These are phyloP conservation scores for Pseudoscleropodium purum DNA, from an alignment of 225 moss, liverwort and hornwort genomes.

Conservation along the genomic window DNA sequence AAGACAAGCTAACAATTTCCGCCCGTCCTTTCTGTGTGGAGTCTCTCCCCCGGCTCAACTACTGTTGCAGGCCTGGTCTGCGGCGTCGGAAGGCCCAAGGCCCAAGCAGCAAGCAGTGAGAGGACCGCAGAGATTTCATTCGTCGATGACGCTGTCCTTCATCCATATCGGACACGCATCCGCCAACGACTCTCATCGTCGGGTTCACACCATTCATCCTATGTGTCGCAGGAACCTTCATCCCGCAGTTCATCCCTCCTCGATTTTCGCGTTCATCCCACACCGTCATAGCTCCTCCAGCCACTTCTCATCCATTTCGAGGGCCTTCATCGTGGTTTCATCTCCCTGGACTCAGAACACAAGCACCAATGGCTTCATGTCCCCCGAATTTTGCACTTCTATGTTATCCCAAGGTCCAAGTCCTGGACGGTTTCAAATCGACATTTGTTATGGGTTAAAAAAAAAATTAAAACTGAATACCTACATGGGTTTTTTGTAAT, in stretches of 20 bases:
- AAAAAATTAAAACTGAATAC: neutral
- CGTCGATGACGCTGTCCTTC: accelerated
- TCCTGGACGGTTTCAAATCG: neutral
- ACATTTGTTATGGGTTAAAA: too few relatives aligned
- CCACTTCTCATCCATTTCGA: neutral
- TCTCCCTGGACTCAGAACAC: neutral
- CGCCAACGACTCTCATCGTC: neutral
- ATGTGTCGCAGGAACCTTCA: neutral
- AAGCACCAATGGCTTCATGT: neutral
- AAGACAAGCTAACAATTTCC: neutral
- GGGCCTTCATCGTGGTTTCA: neutral
- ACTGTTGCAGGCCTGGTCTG: neutral
- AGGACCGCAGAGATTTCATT: neutral
- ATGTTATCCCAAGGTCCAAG: neutral
- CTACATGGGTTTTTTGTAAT: too few relatives aligned
- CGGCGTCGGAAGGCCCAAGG: neutral
- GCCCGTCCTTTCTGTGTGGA: neutral
- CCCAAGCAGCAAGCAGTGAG: neutral
- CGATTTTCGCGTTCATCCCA: neutral
- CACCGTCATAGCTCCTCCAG: neutral
- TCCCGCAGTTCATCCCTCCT: neutral
- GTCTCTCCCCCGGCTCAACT: neutral
- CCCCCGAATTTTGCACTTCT: neutral
- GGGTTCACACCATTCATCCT: neutral
- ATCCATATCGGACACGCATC: neutral